These are phyloP conservation scores for Chloroidium sp. DNA, from an alignment of 163 green algal genomes.

Conservation along the genomic window DNA sequence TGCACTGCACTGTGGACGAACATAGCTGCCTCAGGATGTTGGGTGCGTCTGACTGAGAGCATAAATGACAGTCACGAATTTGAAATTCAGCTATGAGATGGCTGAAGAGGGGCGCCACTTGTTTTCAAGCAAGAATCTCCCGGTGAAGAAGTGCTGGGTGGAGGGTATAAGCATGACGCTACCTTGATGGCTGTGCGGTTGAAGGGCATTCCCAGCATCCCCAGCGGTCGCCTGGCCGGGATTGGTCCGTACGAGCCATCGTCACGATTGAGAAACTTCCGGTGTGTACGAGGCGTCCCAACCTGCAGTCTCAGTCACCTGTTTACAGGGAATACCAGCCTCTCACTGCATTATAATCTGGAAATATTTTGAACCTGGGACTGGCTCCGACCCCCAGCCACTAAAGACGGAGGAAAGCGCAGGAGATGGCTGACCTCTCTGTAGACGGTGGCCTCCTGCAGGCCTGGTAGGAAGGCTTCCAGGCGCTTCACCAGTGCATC, in stretches of 20 bases:
- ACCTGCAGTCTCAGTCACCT: conserved; percentile 35
- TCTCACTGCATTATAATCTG: too few relatives aligned
- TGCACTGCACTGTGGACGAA: too few relatives aligned
- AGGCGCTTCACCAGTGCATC: conserved; percentile 72
- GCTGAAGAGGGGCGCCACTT: too few relatives aligned
- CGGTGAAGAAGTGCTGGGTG: background rate
- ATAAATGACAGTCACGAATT: too few relatives aligned
- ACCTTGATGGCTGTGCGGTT: conserved; percentile 57
- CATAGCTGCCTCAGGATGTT: too few relatives aligned
- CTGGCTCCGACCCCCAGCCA: background rate
- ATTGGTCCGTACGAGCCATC: conserved; percentile 94
- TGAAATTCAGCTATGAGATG: too few relatives aligned
- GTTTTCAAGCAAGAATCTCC: background rate
- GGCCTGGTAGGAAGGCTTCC: conserved; percentile 73
- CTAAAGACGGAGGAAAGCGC: background rate
- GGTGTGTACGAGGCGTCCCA: conserved; percentile 85
- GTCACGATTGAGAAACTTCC: conserved; percentile 74
- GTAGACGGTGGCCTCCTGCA: conserved; percentile 59
- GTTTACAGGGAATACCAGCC: background rate
- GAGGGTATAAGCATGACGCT: background rate
- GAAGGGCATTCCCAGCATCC: conserved; percentile 94
- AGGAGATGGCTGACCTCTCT: conserved; percentile 35
- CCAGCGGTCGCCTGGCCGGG: conserved; percentile 67
- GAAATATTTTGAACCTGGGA: too few relatives aligned
- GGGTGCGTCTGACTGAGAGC: too few relatives aligned